Percentiles rank a stretch among this genome's conserved stretches.
Conservation (phyloP, 805 yeast genomes). For the Yamadazyma endophytica region DNA sequence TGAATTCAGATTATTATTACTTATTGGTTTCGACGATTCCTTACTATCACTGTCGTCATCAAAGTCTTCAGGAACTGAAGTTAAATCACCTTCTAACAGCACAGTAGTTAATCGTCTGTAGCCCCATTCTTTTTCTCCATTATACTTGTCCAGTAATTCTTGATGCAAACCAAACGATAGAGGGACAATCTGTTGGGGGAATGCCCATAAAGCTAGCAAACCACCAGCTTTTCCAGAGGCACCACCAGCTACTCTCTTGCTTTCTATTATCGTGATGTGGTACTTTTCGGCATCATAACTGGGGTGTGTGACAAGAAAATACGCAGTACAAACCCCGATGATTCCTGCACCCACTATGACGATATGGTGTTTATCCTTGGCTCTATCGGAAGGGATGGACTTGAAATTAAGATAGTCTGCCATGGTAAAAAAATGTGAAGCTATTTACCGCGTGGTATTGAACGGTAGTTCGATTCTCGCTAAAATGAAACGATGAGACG, state of each 20-base stretch:
- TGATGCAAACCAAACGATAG: constrained; percentile 82
- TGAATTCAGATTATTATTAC: constrained; percentile 1
- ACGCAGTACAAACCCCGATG: constrained; percentile 93
- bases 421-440: too few species aligned
- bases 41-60: constrained; percentile 14
- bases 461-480: too few species aligned
- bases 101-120: constrained; percentile 85
- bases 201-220: constrained; percentile 90
- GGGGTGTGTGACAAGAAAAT: constrained; percentile 80
- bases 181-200: constrained; percentile 91
- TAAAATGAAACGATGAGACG: too few species aligned
- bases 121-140: constrained; percentile 91
- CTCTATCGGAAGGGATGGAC: constrained; percentile 44
- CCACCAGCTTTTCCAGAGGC: constrained; percentile 99
- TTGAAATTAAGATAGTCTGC: constrained; percentile 28
- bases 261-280: constrained; percentile 82
- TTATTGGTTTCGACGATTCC: constrained; percentile 2
- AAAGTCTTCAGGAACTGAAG: constrained; percentile 21
- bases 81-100: constrained; percentile 78
- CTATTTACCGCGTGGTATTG: too few species aligned
- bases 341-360: constrained; percentile 93
- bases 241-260: constrained; percentile 93
- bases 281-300: constrained; percentile 66
- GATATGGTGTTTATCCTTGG: constrained; percentile 66
- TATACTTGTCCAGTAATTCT: constrained; percentile 69